Conservation (phyloP, 106 monocot genomes). For the Iris macrosiphon region DNA sequence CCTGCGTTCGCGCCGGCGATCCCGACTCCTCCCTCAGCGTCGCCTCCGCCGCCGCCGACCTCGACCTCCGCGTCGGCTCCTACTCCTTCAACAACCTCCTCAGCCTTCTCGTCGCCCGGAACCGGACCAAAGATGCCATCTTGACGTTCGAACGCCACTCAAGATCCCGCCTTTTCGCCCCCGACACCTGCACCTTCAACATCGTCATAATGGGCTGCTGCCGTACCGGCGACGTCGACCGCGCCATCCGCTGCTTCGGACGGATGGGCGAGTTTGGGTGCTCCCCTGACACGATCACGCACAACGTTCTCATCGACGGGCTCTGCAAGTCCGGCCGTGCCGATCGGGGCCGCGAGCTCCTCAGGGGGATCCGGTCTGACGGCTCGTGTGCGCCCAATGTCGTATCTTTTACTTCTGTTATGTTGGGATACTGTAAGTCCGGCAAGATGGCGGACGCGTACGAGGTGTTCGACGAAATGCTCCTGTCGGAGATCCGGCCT, state of each 20-base stretch:
- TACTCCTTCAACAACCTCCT: slow-evolving; percentile 39
- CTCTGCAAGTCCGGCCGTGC: slow-evolving; percentile 37
- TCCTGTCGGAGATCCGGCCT: slow-evolving; percentile 38
- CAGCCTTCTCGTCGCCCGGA: slow-evolving; percentile 16
- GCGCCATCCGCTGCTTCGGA: slow-evolving; percentile 41
- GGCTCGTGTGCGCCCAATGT: slow-evolving; percentile 29
- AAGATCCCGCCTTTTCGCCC: slow-evolving; percentile 11
- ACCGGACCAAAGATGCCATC: slow-evolving; percentile 27
- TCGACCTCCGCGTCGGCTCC: slow-evolving; percentile 7
- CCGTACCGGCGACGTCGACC: slow-evolving; percentile 36
- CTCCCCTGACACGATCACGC: slow-evolving; percentile 43
- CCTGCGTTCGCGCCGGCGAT: slow-evolving; percentile 16
- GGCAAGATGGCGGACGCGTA: slow-evolving; percentile 57
- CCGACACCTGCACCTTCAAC: slow-evolving; percentile 67
- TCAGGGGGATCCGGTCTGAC: slow-evolving; percentile 23
- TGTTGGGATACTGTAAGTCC: slow-evolving; percentile 51
- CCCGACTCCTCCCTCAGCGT: slow-evolving; percentile 30
- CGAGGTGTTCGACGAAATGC: slow-evolving; percentile 53
- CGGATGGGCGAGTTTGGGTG: slow-evolving; percentile 49
- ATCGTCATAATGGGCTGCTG: slow-evolving; percentile 46
- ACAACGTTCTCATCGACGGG: slow-evolving; percentile 52
- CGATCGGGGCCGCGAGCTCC: slow-evolving; percentile 31
- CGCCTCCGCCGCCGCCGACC: slow-evolving; percentile 18
- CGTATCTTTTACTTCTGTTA: slow-evolving; percentile 49
- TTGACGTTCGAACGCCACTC: slow-evolving; percentile 27